These are phyloP conservation scores for Sungouiozyma ichnusensis DNA, from an alignment of 805 yeast species.

Conservation along the genomic window DNA sequence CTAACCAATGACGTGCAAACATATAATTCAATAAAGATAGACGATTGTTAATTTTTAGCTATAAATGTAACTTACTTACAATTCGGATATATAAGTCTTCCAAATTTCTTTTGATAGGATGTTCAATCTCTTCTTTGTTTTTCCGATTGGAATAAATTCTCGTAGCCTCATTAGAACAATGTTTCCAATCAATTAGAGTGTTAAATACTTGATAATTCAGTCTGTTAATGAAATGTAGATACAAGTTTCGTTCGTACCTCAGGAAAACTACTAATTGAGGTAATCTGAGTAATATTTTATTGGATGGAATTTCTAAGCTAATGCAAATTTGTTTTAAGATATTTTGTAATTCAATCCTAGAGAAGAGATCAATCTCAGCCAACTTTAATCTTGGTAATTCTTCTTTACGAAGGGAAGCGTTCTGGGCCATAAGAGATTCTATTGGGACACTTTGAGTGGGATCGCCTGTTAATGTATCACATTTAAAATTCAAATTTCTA, in stretches of 20 bases:
- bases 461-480: slow-evolving; percentile 15
- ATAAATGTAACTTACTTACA: slow-evolving; percentile 2
- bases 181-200: slow-evolving; percentile 19
- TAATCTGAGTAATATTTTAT: slow-evolving; percentile 19
- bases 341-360: slow-evolving; percentile 27
- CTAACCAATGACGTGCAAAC: too few species aligned
- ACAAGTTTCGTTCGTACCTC: slow-evolving; percentile 21
- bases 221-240: slow-evolving; percentile 26
- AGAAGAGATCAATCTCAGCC: slow-evolving; percentile 21
- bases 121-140: slow-evolving; percentile 13
- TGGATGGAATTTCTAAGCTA: slow-evolving; percentile 26
- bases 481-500: background rate
- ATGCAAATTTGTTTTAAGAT: slow-evolving; percentile 27
- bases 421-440: background rate
- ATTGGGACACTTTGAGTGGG: slow-evolving; percentile 12
- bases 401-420: background rate
- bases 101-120: slow-evolving; percentile 21
- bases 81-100: slow-evolving; percentile 18
- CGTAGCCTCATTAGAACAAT: slow-evolving; percentile 16
- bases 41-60: too few species aligned
- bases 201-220: slow-evolving; percentile 25
- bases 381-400: slow-evolving; percentile 8
- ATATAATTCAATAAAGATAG: too few species aligned
- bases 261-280: slow-evolving; percentile 20
- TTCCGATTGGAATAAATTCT: slow-evolving; percentile 12